Percentiles rank a stretch among this genome's conserved stretches.
These are phyloP conservation scores for Vaccinium myrtillus DNA, from an alignment of 148 eudicot genomes.

Conservation along the genomic window DNA sequence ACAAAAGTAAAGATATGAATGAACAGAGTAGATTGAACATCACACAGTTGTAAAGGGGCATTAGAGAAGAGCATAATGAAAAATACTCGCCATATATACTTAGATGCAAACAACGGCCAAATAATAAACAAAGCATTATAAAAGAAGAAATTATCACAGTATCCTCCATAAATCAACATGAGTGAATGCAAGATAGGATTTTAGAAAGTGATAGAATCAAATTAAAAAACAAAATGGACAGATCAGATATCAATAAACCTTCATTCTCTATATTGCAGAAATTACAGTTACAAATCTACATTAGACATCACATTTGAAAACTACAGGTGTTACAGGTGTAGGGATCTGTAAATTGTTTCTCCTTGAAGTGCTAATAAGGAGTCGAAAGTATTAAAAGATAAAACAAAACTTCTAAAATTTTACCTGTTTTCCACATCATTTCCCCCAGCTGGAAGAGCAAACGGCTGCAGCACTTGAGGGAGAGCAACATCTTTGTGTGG, in stretches of 20 bases:
- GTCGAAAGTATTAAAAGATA: background rate
- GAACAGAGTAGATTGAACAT: background rate
- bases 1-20: background rate
- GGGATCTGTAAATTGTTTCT: too few species aligned
- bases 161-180: background rate
- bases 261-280: background rate
- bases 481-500: slow-evolving; percentile 97
- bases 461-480: slow-evolving; percentile 95
- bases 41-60: background rate
- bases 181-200: background rate
- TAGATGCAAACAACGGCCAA: background rate
- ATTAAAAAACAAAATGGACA: background rate
- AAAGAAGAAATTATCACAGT: background rate
- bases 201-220: background rate
- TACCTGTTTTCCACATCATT: slow-evolving; percentile 82
- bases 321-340: background rate
- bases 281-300: background rate
- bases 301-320: background rate
- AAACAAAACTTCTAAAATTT: too few species aligned
- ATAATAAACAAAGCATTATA: background rate
- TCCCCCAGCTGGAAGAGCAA: slow-evolving; percentile 95
- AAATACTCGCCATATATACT: background rate
- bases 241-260: background rate
- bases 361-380: background rate
- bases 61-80: background rate